Evolutionary conservation across 257 asterid genomes (phyloP).

Genomic region (Solanum rostratum): DNA sequence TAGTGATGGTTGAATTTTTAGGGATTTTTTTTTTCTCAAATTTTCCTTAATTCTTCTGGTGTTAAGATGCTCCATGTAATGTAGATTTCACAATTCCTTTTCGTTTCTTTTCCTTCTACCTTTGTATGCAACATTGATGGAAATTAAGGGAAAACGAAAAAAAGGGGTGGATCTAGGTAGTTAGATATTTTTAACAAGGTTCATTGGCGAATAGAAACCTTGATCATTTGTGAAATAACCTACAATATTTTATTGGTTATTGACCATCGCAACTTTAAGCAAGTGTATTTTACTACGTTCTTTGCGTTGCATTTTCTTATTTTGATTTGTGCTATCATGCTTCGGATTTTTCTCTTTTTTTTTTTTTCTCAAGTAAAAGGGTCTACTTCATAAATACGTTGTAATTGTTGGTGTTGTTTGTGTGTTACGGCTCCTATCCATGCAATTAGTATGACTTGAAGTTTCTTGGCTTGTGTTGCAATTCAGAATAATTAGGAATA

Average conservation of each 20-base stretch:
- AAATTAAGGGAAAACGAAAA: not conserved
- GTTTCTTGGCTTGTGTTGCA: not conserved
- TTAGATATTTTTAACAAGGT: not conserved
- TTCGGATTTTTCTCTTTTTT: not conserved
- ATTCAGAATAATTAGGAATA: not conserved
- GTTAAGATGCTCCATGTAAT: slow-evolving; percentile 6
- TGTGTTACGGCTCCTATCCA: not conserved
- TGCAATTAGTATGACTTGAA: not conserved
- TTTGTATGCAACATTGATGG: not conserved
- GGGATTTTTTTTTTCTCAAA: not conserved
- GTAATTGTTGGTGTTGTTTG: too few relatives aligned
- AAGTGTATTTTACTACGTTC: not conserved
- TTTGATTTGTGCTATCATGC: not conserved
- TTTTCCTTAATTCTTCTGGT: not conserved
- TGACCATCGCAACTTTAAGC: not conserved
- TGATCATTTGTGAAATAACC: not conserved
- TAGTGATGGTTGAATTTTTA: not conserved
- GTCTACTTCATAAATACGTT: too few relatives aligned
- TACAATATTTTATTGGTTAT: not conserved
- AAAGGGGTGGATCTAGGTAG: not conserved
- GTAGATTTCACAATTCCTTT: slow-evolving; percentile 8
- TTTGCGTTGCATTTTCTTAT: not conserved
- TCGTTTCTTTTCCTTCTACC: not conserved
- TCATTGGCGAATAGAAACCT: not conserved
- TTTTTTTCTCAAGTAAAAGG: not conserved